phyloP scores from a whole-genome alignment of 78 protist genomes.

The Parvularia atlantis region DNA sequence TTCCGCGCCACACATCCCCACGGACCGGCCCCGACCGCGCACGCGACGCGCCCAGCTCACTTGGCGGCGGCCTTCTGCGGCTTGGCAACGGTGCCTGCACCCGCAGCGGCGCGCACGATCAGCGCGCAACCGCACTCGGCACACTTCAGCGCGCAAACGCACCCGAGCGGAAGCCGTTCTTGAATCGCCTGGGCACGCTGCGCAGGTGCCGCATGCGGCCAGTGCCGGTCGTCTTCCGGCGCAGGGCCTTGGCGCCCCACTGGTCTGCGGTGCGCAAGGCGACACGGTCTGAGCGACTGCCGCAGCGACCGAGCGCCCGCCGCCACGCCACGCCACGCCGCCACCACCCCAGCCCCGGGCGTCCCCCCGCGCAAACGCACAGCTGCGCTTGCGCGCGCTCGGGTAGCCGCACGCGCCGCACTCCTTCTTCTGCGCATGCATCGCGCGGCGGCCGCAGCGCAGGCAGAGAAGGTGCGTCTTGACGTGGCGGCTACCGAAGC shows the following conservation, averaged over 20 bases:
- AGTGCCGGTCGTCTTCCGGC: conserved; percentile 96
- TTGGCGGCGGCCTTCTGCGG: no score
- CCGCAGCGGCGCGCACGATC: no score
- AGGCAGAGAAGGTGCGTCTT: conserved; percentile 94
- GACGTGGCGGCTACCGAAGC: conserved; percentile 83
- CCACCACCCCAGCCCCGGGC: background rate
- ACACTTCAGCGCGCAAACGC: no score
- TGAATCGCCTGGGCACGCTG: conserved; percentile 53
- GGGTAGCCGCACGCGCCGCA: conserved; percentile 98
- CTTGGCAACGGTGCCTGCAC: no score
- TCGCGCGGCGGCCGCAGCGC: conserved; percentile 89
- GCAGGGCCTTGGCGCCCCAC: conserved; percentile 84
- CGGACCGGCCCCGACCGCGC: no score
- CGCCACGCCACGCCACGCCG: background rate
- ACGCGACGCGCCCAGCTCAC: no score
- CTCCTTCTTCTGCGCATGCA: conserved; percentile 82
- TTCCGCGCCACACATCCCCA: no score
- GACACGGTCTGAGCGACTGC: no score
- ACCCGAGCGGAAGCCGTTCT: conserved; percentile 82
- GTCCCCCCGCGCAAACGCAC: background rate
- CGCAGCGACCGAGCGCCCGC: background rate
- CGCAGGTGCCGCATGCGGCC: conserved; percentile 92
- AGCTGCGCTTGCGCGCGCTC: conserved; percentile 61
- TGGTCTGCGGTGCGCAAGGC: conserved; percentile 27
- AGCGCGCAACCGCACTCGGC: no score